Percentiles rank a stretch among this genome's conserved stretches.
These are phyloP conservation scores for Microcyclospora pomicola DNA, from an alignment of 2,329 filamentous ascomycete species.

Conservation along the genomic window DNA sequence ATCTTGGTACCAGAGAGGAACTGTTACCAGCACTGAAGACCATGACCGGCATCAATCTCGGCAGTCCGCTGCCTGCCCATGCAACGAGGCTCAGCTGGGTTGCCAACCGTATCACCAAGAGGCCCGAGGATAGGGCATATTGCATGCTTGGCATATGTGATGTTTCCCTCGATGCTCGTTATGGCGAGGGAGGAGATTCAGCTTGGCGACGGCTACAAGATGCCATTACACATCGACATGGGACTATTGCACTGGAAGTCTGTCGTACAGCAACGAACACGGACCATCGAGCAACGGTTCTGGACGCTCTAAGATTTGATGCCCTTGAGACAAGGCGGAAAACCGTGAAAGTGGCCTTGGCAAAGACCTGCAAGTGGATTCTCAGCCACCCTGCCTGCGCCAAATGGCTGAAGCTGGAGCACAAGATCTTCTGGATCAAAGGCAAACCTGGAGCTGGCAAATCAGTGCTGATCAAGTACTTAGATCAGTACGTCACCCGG, in stretches of 20 bases:
- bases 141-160: slow-evolving; percentile 8
- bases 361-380: slow-evolving; percentile 31
- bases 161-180: slow-evolving; percentile 4
- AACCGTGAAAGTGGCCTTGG: slow-evolving; percentile 26
- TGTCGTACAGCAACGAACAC: background rate
- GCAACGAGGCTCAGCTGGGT: slow-evolving; percentile 6
- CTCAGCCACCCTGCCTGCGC: slow-evolving; percentile 22
- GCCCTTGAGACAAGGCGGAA: slow-evolving; percentile 26
- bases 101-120: slow-evolving; percentile 2
- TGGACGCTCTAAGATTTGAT: slow-evolving; percentile 21
- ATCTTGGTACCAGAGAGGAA: slow-evolving; percentile 1
- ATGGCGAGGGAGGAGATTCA: slow-evolving; percentile 6
- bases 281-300: slow-evolving; percentile 1
- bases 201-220: slow-evolving; percentile 4
- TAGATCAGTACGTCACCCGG: slow-evolving; percentile 7
- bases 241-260: background rate
- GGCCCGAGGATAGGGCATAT: slow-evolving; percentile 6
- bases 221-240: background rate
- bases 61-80: background rate
- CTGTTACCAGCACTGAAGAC: slow-evolving; percentile 1
- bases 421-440: slow-evolving; percentile 26
- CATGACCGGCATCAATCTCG: slow-evolving; percentile 1
- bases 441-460: slow-evolving; percentile 27
- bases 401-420: slow-evolving; percentile 24
- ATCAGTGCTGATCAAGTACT: slow-evolving; percentile 25